Base-by-base conservation (phyloP, 2,329 filamentous ascomycete genomes). In the Fonsecaea erecta region DNA sequence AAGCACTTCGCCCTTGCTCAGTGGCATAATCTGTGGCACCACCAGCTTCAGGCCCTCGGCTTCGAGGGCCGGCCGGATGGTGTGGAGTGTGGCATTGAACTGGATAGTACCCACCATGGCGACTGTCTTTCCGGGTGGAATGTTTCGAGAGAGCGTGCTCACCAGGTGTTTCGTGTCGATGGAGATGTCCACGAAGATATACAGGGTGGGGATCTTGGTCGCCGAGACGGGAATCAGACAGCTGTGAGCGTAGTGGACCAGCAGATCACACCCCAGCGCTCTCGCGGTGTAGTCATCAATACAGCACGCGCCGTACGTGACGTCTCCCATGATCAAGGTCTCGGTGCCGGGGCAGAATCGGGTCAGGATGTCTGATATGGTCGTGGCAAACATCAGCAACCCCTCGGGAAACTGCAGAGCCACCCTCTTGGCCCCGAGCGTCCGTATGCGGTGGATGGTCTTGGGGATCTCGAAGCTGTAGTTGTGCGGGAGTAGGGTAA, bases 381-480 rank as follows among this genome's bases (percentile, higher is more conserved):
- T 99, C 28, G 95, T 98, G 24, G 95, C 95, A 76, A 99, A 99
- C 63, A 99, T 83, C 30, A 99, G 86, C 1, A 99, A 85, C 1
- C 95, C 95, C 78, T 99, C 96, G 4, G 95, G 95, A 83, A 99
- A 95, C 78, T 99, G 95, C n/a, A 99, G 83, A 0, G 94, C 96
- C 1, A 99, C 88, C 70, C 89, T 90, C 75, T 88, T 94, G 1
- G 93, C 89, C 8, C 86, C 88, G 8, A 90, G 87, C 1, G 89
- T 90, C 52, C 92, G 90, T 77, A 99, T 93, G 54, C 94, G 88
- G 78, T 98, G 93, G 73, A 99, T 96, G 8, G 95, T 99, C 81
- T 99, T 99, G 76, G 92, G 95, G 62, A 99, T 93, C 81, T 99
- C 95, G 76, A 99, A 99, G 73, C 91, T 94, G 84, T 99, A 99